phyloP scores from a whole-genome alignment of 768 basidiomycete species.

The Lenzites betulinus region DNA sequence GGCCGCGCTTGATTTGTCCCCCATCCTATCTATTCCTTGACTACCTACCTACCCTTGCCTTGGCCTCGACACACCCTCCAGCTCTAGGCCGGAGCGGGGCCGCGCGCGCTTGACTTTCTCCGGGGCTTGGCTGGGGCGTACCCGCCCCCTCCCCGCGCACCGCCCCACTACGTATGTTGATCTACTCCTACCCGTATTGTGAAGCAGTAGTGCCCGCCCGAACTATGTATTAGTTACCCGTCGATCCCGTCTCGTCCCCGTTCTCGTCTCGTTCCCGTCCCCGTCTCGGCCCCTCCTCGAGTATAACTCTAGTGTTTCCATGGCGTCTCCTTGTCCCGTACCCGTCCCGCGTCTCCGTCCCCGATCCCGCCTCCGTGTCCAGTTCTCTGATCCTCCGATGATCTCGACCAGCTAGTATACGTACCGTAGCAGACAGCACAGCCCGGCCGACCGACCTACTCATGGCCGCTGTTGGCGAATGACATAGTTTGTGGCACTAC shows the following conservation, averaged over 20 bases:
- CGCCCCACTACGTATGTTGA: slow-evolving; percentile 2
- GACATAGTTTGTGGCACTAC: background rate
- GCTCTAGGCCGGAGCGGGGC: background rate
- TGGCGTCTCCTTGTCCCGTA: slow-evolving; percentile 2
- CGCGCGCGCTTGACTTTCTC: no score
- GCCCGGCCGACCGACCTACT: background rate
- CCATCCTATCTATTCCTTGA: slow-evolving; percentile 18
- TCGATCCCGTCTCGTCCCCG: background rate
- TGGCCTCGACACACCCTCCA: slow-evolving; percentile 6
- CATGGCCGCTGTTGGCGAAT: slow-evolving; percentile 9
- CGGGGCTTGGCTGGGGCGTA: no score
- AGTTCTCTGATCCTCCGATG: background rate
- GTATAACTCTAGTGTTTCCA: slow-evolving; percentile 10
- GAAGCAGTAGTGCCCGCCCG: slow-evolving; percentile 9
- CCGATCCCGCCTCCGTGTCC: background rate
- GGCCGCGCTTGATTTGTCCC: background rate
- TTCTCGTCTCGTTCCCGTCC: background rate
- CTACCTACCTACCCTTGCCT: slow-evolving; percentile 9
- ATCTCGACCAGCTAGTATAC: slow-evolving; percentile 1
- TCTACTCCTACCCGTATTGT: slow-evolving; percentile 3
- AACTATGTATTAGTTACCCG: slow-evolving; percentile 12
- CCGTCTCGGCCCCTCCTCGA: background rate
- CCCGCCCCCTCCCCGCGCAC: no score
- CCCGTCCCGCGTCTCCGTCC: no score
- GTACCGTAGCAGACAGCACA: slow-evolving; percentile 19